Percentiles rank a stretch among this genome's conserved stretches.
Conservation (phyloP, 2,329 filamentous ascomycete genomes). For the Blumeria graminis region DNA sequence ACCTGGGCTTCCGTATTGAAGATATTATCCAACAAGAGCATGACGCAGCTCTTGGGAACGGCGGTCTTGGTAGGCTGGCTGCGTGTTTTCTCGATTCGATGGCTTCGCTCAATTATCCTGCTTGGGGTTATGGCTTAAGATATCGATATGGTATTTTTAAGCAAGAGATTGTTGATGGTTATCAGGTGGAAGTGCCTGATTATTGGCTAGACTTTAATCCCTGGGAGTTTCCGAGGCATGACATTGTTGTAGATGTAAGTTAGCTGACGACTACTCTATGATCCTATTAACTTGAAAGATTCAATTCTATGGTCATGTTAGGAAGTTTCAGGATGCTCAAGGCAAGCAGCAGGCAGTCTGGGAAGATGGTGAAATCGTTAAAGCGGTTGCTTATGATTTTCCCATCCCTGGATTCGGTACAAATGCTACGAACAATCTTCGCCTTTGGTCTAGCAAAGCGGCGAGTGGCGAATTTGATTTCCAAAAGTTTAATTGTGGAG, state of each 20-base stretch:
- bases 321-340: conserved; percentile 46
- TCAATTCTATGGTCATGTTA: conserved; percentile 79
- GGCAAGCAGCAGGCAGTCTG: conserved; percentile 56
- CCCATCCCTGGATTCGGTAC: conserved; percentile 79
- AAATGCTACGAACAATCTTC: conserved; percentile 80
- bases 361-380: conserved; percentile 84
- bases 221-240: conserved; percentile 92
- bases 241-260: conserved; percentile 68
- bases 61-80: conserved; percentile 78
- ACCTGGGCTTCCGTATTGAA: conserved; percentile 91
- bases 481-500: conserved; percentile 95
- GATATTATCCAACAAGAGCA: conserved; percentile 89
- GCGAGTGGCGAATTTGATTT: conserved; percentile 97
- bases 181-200: conserved; percentile 93
- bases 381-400: conserved; percentile 82
- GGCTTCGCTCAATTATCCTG: conserved; percentile 81
- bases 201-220: conserved; percentile 99
- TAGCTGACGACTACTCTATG: conserved; percentile 12
- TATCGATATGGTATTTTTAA: conserved; percentile 98
- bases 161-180: conserved; percentile 94
- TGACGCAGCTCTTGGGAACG: conserved; percentile 88
- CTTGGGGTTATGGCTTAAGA: conserved; percentile 89
- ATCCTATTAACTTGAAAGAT: conserved; percentile 22
- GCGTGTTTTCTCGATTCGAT: conserved; percentile 93
- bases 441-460: conserved; percentile 93